Percentiles rank a stretch among this genome's conserved stretches.
Conservation (phyloP, 305 asterid species). For the Nicotiana rustica region DNA sequence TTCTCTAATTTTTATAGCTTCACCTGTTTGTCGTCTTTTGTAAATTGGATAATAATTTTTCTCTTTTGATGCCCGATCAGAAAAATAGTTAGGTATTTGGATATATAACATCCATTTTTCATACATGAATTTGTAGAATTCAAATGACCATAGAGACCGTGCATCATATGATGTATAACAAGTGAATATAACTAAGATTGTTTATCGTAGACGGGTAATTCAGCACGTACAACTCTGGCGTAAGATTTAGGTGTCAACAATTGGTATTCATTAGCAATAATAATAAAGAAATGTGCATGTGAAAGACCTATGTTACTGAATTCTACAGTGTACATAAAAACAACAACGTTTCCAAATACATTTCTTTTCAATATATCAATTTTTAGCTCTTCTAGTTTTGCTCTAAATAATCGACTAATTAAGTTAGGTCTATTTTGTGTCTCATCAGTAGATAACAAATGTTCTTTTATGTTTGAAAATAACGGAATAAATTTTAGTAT, state of each 20-base stretch:
- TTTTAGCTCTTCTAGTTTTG: not conserved
- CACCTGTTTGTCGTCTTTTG: not conserved
- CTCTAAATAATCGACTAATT: not conserved
- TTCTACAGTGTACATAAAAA: not conserved
- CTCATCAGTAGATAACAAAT: not conserved
- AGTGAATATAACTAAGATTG: not conserved
- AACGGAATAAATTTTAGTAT: not conserved
- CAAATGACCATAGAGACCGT: not conserved
- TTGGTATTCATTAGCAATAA: not conserved
- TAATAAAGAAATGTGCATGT: not conserved
- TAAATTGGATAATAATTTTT: not conserved
- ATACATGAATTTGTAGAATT: not conserved
- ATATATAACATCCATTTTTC: not conserved
- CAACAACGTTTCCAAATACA: not conserved
- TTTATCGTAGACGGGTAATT: not conserved
- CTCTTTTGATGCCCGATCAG: not conserved
- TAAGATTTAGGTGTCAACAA: not conserved
- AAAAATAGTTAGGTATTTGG: not conserved
- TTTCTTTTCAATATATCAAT: not conserved
- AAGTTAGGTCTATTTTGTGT: not conserved
- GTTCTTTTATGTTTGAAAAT: not conserved
- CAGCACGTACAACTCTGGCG: not conserved
- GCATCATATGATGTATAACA: conserved; percentile 17
- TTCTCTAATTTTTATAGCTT: not conserved
- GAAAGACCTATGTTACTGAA: conserved; percentile 14